Percentiles rank a stretch among this genome's conserved stretches.
These are phyloP conservation scores for Cladosporium phlei DNA, from an alignment of 2,329 filamentous ascomycete genomes.

Conservation along the genomic window DNA sequence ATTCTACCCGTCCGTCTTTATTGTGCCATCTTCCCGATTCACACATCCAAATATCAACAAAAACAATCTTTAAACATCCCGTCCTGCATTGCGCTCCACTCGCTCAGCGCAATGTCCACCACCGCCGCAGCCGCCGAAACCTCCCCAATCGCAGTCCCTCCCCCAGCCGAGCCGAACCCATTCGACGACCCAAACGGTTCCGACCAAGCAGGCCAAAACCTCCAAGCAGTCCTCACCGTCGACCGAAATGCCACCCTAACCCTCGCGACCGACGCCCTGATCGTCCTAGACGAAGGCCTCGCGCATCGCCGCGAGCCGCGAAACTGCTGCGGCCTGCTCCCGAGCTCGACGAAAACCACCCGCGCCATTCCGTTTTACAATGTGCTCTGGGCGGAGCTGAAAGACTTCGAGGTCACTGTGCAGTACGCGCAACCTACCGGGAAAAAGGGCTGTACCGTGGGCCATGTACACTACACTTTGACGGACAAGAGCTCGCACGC, in stretches of 20 bases:
- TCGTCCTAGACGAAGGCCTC: slow-evolving; percentile 56
- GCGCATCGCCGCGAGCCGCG: slow-evolving; percentile 42
- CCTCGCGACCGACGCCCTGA: slow-evolving; percentile 55
- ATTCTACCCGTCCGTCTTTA: too few relatives aligned
- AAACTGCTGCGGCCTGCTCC: slow-evolving; percentile 54
- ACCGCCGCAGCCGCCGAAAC: too few relatives aligned
- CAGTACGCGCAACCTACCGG: slow-evolving; percentile 62
- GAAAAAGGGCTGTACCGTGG: slow-evolving; percentile 53
- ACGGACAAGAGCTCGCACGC: slow-evolving; percentile 45
- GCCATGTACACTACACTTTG: slow-evolving; percentile 58
- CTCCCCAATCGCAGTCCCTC: too few relatives aligned
- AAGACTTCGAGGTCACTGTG: slow-evolving; percentile 59
- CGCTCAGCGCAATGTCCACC: slow-evolving; percentile 22
- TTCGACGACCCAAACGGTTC: slow-evolving; percentile 29
- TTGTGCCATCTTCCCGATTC: too few relatives aligned
- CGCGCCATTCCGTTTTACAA: slow-evolving; percentile 72
- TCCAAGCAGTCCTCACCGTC: slow-evolving; percentile 35
- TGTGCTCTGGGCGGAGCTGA: slow-evolving; percentile 72
- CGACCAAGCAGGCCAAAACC: slow-evolving; percentile 13
- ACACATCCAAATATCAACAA: too few relatives aligned
- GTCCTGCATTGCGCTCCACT: slow-evolving; percentile 24
- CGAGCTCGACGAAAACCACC: slow-evolving; percentile 43
- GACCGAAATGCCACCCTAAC: slow-evolving; percentile 57
- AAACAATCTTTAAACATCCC: slow-evolving; percentile 21
- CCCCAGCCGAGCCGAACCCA: slow-evolving; percentile 21